These are phyloP conservation scores for Lepidopterella palustris DNA, from an alignment of 495 filamentous ascomycete species.

Conservation along the genomic window DNA sequence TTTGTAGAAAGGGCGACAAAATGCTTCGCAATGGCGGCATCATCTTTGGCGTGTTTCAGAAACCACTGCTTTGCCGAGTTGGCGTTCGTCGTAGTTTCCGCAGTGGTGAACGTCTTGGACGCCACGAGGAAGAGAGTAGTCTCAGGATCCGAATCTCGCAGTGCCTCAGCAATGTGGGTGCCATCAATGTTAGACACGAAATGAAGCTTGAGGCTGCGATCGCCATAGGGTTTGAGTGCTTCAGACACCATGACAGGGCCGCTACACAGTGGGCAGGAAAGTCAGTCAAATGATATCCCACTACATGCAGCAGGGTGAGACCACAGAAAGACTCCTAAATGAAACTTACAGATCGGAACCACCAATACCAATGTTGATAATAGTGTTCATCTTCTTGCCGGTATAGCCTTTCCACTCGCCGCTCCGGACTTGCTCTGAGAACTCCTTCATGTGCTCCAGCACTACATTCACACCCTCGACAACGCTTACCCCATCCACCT, in stretches of 20 bases:
- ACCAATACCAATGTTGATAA: constrained; percentile 97
- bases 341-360: constrained; percentile 86
- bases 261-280: constrained; percentile 45
- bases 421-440: constrained; percentile 87
- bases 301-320: background rate
- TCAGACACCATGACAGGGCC: constrained; percentile 98
- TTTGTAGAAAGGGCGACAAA: constrained; percentile 98
- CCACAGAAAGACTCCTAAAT: background rate
- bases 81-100: constrained; percentile 94
- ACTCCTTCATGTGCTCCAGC: constrained; percentile 93
- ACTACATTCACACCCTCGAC: constrained; percentile 90
- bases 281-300: constrained; percentile 2
- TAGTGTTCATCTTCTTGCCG: constrained; percentile 94
- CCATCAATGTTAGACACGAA: constrained; percentile 99
- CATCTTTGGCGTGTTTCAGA: constrained; percentile 74
- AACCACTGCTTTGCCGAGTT: constrained; percentile 97
- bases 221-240: constrained; percentile 87
- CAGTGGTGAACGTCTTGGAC: constrained; percentile 98
- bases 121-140: constrained; percentile 96
- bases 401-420: constrained; percentile 97
- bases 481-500: constrained; percentile 91
- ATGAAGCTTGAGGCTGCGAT: constrained; percentile 78
- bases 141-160: constrained; percentile 82
- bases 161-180: constrained; percentile 92
- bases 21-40: constrained; percentile 82